These are phyloP conservation scores for Elsinoe arachidis DNA, from an alignment of 2,329 filamentous ascomycete genomes.

Conservation along the genomic window DNA sequence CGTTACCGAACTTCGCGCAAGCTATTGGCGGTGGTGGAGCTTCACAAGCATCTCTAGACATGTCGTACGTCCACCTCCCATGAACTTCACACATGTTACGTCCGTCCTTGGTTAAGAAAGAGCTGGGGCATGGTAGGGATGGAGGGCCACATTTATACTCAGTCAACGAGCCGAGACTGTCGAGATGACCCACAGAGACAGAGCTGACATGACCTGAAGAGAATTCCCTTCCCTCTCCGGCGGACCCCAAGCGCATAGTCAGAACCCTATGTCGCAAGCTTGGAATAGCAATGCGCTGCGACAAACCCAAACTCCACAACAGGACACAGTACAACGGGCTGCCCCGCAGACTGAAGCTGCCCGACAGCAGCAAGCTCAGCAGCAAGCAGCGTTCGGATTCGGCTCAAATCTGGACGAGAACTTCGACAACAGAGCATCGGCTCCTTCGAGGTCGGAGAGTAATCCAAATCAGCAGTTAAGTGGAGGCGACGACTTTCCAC, in stretches of 20 bases:
- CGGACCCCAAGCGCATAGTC: slow-evolving; percentile 47
- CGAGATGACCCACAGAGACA: not conserved
- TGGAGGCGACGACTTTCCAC: slow-evolving; percentile 53
- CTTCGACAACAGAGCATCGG: slow-evolving; percentile 46
- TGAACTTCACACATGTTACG: not conserved
- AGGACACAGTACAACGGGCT: slow-evolving; percentile 26
- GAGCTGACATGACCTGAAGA: slow-evolving; percentile 32
- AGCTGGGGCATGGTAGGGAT: not conserved
- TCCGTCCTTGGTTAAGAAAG: not conserved
- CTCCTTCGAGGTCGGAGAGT: slow-evolving; percentile 42
- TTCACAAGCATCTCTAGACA: slow-evolving; percentile 16
- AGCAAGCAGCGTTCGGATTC: slow-evolving; percentile 42
- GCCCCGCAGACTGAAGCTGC: slow-evolving; percentile 25
- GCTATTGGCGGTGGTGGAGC: slow-evolving; percentile 14
- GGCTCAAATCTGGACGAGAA: slow-evolving; percentile 43
- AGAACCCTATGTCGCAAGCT: slow-evolving; percentile 43
- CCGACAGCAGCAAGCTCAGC: slow-evolving; percentile 25
- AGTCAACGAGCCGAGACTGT: no score
- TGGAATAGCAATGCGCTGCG: slow-evolving; percentile 50
- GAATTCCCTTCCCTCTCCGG: slow-evolving; percentile 56
- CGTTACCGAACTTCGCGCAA: slow-evolving; percentile 18
- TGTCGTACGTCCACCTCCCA: slow-evolving; percentile 16
- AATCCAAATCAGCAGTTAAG: slow-evolving; percentile 41
- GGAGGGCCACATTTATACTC: not conserved
- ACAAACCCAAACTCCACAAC: slow-evolving; percentile 29